phyloP scores from a whole-genome alignment of 306 rosid species.

The Rosa rugosa region DNA sequence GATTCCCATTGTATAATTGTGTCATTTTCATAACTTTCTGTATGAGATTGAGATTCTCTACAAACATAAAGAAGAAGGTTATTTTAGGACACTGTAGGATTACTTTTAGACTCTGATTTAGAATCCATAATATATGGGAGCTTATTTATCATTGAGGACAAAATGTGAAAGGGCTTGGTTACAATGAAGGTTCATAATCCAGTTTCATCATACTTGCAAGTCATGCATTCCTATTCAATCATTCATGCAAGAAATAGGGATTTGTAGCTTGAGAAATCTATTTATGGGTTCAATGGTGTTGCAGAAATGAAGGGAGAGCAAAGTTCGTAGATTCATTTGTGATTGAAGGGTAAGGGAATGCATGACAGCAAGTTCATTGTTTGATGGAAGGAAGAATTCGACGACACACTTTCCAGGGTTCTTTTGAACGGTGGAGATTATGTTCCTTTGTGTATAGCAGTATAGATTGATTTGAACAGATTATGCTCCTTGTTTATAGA shows the following conservation, averaged over 20 bases:
- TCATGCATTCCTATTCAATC: not conserved
- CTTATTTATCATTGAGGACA: not conserved
- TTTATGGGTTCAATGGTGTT: not conserved
- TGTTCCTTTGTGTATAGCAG: not conserved
- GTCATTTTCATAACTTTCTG: not conserved
- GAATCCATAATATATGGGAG: not conserved
- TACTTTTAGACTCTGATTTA: not conserved
- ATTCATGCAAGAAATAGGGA: not conserved
- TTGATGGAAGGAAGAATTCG: not conserved
- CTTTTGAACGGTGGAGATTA: not conserved
- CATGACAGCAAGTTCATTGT: not conserved
- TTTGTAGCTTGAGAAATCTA: not conserved
- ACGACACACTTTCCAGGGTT: not conserved
- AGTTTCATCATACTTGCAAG: not conserved
- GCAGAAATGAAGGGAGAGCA: constrained; percentile 3
- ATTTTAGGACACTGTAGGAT: not conserved
- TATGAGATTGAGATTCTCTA: not conserved
- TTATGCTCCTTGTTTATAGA: too few species aligned
- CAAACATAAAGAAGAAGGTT: not conserved
- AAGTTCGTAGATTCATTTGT: not conserved
- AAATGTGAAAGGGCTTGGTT: not conserved
- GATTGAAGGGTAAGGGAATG: not conserved
- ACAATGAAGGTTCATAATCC: not conserved
- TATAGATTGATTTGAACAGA: not conserved
- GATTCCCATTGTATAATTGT: too few species aligned